Conservation (phyloP, 108 stramenopile genomes). For the Pseudonitzschia delicatissima region DNA sequence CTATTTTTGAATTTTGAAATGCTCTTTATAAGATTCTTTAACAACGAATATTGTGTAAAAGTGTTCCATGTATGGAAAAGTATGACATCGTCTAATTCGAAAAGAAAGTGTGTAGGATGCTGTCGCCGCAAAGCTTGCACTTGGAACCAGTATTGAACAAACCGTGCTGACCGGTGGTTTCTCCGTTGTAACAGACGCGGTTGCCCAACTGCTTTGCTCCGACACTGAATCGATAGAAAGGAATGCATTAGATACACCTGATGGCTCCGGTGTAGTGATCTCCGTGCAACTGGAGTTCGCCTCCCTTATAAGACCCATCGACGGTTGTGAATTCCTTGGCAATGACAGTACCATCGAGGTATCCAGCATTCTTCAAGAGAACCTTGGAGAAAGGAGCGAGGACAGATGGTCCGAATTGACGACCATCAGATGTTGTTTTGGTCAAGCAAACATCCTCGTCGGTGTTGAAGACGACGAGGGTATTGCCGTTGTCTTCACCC, state of each 20-base stretch:
- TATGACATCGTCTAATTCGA: no score
- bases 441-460: slow-evolving; percentile 8
- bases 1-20: no score
- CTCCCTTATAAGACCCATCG: not conserved
- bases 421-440: slow-evolving; percentile 3
- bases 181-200: no score
- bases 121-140: no score
- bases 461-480: slow-evolving; percentile 18
- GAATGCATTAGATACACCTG: not conserved
- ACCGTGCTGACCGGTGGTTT: no score
- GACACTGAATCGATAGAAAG: no score
- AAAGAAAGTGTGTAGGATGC: no score
- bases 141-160: no score
- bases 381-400: slow-evolving; percentile 29
- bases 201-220: no score
- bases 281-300: slow-evolving; percentile 1
- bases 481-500: slow-evolving; percentile 10
- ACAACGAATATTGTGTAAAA: no score
- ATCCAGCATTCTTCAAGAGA: slow-evolving; percentile 1
- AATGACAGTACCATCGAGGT: slow-evolving; percentile 17
- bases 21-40: no score
- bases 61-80: no score
- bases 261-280: not conserved
- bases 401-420: slow-evolving; percentile 24
- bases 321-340: slow-evolving; percentile 11